Evolutionary conservation across 805 yeast genomes (phyloP), one percentile per base, ranked within the genome.

Genomic region (Kluyveromyces starmeri): DNA sequence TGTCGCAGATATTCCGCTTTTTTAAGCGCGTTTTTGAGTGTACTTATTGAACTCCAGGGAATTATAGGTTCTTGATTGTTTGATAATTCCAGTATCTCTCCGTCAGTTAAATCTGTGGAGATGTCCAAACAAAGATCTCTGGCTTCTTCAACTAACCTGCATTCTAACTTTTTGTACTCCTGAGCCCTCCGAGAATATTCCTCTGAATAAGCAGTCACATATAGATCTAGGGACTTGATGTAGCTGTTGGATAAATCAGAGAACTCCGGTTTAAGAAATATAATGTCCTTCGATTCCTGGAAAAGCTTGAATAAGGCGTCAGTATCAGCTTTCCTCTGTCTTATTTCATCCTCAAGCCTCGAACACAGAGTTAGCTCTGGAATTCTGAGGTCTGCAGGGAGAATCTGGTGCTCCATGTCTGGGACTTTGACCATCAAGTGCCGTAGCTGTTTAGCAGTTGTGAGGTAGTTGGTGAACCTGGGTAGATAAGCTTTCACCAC

Each of bases 401-500:
- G 10, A 3, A 30, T 21, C 22, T 30, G 33, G 15, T 22, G 13
- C 9, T 20, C 26, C 33, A 30, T 30, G 14, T 30, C 33, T 10
- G 33, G 33, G 18, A 30, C 17, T 21, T 13, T 30, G 22, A 21
- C 26, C 33, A 30, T 30, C 5, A 30, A 16, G 2, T 30, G 15
- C 15, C 33, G 33, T 30, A 30, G 33, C 15, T 20, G 20, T n/a
- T 7, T 15, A 10, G 22, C 19, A 5, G 44, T 37, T 16, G 48
- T 31, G n/a, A 60, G 22, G 36, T 43, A 61, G 12, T 32, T 41
- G 14, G 44, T 14, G 5, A 62, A 34, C 33, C 51, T 45, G 3
- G 58, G 58, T 21, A 52, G 44, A 39, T 59, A 63, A 4, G 47
- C 50, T 8, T 43, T 48, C 36, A 58, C 41, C 4, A 64, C 55